A percentile compares a stretch with the other conserved stretches of the same genome.
These are phyloP conservation scores for Pseudogymnoascus sp. DNA, from an alignment of 2,329 filamentous ascomycete species.

Conservation along the genomic window DNA sequence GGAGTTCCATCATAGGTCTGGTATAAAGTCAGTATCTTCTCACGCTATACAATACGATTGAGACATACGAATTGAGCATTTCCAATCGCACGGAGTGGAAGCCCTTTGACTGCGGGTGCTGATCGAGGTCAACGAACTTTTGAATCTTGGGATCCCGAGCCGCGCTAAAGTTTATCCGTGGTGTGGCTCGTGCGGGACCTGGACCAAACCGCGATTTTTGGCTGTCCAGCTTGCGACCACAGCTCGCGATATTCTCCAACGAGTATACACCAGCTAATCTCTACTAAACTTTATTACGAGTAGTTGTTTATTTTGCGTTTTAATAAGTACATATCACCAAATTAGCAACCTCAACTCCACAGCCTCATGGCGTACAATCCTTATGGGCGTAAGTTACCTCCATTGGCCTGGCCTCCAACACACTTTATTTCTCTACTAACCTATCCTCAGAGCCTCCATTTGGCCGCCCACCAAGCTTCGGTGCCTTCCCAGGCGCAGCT, in stretches of 20 bases:
- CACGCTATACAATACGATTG: background rate
- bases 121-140: conserved; percentile 8
- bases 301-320: background rate
- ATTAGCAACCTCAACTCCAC: background rate
- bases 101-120: conserved; percentile 5
- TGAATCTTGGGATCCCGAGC: conserved; percentile 2
- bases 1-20: conserved; percentile 27
- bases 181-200: conserved; percentile 6
- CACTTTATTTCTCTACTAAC: background rate
- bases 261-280: background rate
- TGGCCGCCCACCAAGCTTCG: conserved; percentile 67
- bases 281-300: background rate
- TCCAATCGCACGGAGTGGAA: conserved; percentile 5
- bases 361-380: conserved; percentile 29
- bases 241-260: background rate
- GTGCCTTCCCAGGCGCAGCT: conserved; percentile 55
- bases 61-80: conserved; percentile 10
- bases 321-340: background rate
- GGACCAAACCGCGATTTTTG: conserved; percentile 6
- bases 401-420: background rate
- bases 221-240: background rate
- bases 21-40: background rate
- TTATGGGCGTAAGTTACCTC: conserved; percentile 27
- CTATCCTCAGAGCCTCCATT: conserved; percentile 39
- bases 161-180: conserved; percentile 6